A percentile compares a stretch with the other conserved stretches of the same genome.
Evolutionary conservation across 805 yeast species (phyloP).

Genomic region (Candida koratica): DNA sequence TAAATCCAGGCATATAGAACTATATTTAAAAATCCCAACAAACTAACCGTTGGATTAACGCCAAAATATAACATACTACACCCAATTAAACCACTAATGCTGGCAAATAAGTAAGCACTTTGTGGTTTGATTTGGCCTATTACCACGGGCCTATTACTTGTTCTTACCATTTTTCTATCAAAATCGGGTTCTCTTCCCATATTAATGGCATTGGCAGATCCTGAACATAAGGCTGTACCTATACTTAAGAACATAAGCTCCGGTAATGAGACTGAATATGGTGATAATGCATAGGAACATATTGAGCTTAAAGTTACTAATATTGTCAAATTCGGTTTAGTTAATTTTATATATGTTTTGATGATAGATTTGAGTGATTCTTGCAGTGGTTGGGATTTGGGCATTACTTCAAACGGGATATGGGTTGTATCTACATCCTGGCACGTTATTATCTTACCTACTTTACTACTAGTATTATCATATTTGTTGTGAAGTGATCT

Average conservation of each 20-base stretch:
- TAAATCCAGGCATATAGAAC: constrained; percentile 84
- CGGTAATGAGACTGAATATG: constrained; percentile 68
- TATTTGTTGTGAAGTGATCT: constrained; percentile 12
- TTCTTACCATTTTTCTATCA: constrained; percentile 83
- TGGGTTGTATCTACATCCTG: constrained; percentile 31
- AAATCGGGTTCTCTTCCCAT: constrained; percentile 95
- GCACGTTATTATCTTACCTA: constrained; percentile 43
- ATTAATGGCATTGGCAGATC: constrained; percentile 94
- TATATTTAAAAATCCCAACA: constrained; percentile 76
- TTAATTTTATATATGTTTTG: constrained; percentile 69
- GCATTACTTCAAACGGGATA: constrained; percentile 57
- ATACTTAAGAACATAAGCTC: constrained; percentile 68
- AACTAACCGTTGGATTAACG: constrained; percentile 81
- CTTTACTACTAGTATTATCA: constrained; percentile 18
- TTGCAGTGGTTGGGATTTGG: constrained; percentile 19
- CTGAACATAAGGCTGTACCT: constrained; percentile 86
- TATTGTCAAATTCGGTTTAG: constrained; percentile 86
- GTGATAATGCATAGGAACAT: constrained; percentile 90
- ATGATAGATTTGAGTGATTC: constrained; percentile 35
- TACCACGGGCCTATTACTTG: constrained; percentile 86
- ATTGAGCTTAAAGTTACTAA: constrained; percentile 87
- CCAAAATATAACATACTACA: constrained; percentile 66
- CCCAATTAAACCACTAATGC: constrained; percentile 67
- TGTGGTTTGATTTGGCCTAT: constrained; percentile 68
- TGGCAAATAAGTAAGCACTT: constrained; percentile 82